These are phyloP conservation scores for Ceratocystis lukuohia DNA, from an alignment of 2,329 filamentous ascomycete genomes.

Conservation along the genomic window DNA sequence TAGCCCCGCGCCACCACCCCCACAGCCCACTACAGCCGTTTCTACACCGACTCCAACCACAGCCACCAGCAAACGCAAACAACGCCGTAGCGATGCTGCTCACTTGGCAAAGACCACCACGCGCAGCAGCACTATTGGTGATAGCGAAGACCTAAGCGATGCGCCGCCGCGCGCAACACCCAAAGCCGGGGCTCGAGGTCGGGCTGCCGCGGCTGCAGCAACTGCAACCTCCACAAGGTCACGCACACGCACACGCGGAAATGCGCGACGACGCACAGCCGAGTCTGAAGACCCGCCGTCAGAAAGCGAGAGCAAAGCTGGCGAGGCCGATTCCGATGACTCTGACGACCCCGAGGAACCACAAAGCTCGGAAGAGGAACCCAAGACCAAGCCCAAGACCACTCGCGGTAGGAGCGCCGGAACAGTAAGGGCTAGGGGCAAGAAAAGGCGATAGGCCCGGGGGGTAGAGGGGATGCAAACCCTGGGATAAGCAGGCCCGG, in stretches of 20 bases:
- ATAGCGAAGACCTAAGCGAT: constrained; percentile 37
- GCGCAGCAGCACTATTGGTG: constrained; percentile 37
- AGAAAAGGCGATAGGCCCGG: constrained; percentile 24
- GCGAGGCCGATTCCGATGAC: constrained; percentile 23
- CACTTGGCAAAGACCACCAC: constrained; percentile 11
- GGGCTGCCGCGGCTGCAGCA: background rate
- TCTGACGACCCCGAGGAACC: constrained; percentile 26
- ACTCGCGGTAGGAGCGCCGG: constrained; percentile 28
- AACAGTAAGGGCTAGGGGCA: constrained; percentile 26
- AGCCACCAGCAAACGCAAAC: constrained; percentile 26
- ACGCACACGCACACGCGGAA: constrained; percentile 24
- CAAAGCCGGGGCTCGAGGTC: constrained; percentile 1
- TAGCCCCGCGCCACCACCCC: constrained; percentile 1
- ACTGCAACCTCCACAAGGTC: constrained; percentile 23
- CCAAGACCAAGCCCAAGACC: constrained; percentile 29
- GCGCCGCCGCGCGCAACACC: constrained; percentile 29
- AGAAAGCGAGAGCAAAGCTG: constrained; percentile 29
- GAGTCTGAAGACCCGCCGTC: constrained; percentile 16
- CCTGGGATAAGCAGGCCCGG: constrained; percentile 8
- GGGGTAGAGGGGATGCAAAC: constrained; percentile 19
- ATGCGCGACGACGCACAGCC: background rate
- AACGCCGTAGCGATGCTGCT: constrained; percentile 2
- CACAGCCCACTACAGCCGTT: background rate
- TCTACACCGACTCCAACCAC: background rate
- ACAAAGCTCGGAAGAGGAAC: constrained; percentile 28